A percentile compares a stretch with the other conserved stretches of the same genome.
These are phyloP conservation scores for Gonium pectorale DNA, from an alignment of 139 green algal genomes.

Conservation along the genomic window DNA sequence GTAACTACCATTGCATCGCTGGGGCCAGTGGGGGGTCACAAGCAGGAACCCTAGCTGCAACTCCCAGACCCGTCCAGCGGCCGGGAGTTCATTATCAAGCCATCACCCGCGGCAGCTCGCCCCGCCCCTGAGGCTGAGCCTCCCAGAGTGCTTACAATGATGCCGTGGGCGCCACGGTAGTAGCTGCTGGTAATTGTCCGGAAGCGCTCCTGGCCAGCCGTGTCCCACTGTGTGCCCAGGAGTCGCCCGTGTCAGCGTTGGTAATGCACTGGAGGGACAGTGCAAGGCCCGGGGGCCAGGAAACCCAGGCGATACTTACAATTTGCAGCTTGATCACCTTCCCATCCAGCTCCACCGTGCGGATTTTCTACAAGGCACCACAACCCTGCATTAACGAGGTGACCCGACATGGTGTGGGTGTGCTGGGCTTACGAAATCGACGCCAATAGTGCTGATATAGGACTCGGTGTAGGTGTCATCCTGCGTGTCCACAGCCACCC, in stretches of 20 bases:
- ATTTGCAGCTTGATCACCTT: slow-evolving; percentile 99
- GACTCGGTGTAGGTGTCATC: slow-evolving; percentile 99
- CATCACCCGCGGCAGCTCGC: no score
- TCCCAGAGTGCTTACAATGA: slow-evolving; percentile 95
- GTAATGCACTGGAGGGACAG: no score
- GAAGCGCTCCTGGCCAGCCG: slow-evolving; percentile 98
- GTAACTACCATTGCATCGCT: no score
- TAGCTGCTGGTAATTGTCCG: slow-evolving; percentile 99
- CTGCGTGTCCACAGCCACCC: no score
- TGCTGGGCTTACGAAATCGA: slow-evolving; percentile 98
- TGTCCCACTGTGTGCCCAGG: slow-evolving; percentile 99
- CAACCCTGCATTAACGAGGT: neutral
- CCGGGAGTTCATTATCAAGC: no score
- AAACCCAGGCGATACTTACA: slow-evolving; percentile 76
- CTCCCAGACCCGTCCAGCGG: no score
- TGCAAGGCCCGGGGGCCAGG: neutral
- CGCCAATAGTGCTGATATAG: slow-evolving; percentile 99
- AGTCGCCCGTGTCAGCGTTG: no score
- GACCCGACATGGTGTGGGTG: neutral
- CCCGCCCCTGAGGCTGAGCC: no score
- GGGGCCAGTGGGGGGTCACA: no score
- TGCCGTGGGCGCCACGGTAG: slow-evolving; percentile 97
- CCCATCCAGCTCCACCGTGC: slow-evolving; percentile 98
- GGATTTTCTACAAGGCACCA: slow-evolving; percentile 92
- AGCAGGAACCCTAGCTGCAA: no score